phyloP scores from a whole-genome alignment of 257 asterid genomes.

The Solanum neorickii region DNA sequence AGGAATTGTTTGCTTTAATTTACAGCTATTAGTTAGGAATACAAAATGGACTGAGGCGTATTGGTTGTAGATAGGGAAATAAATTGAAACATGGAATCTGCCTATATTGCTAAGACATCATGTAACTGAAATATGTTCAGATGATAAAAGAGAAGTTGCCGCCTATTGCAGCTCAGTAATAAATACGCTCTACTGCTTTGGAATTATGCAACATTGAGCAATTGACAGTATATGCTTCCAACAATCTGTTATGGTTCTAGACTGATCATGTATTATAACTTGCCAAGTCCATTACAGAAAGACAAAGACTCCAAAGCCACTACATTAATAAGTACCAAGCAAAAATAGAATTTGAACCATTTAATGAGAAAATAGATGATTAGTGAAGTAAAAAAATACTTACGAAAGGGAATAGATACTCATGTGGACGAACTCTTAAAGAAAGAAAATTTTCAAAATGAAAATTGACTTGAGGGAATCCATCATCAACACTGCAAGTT shows the following conservation, averaged over 20 bases:
- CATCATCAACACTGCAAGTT: slow-evolving; percentile 87
- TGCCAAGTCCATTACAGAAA: neutral
- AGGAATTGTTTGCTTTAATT: neutral
- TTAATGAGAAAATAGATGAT: neutral
- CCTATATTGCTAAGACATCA: neutral
- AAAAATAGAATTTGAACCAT: neutral
- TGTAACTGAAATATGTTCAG: neutral
- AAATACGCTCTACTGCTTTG: neutral
- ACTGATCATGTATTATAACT: neutral
- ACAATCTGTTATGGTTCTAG: neutral
- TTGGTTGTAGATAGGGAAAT: neutral
- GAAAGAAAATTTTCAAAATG: slow-evolving; percentile 76
- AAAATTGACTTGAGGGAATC: slow-evolving; percentile 74
- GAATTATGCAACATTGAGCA: neutral
- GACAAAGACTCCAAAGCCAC: neutral
- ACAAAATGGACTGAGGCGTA: neutral
- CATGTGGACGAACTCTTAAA: slow-evolving; percentile 83
- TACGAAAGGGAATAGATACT: slow-evolving; percentile 89
- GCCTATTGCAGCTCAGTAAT: neutral
- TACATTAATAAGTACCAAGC: neutral
- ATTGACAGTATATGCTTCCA: neutral
- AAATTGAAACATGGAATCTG: neutral
- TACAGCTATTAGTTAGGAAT: neutral
- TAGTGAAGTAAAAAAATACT: slow-evolving; percentile 23
- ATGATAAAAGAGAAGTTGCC: neutral